These are phyloP conservation scores for Stromatinia cepivora DNA, from an alignment of 2,329 filamentous ascomycete genomes.

Conservation along the genomic window DNA sequence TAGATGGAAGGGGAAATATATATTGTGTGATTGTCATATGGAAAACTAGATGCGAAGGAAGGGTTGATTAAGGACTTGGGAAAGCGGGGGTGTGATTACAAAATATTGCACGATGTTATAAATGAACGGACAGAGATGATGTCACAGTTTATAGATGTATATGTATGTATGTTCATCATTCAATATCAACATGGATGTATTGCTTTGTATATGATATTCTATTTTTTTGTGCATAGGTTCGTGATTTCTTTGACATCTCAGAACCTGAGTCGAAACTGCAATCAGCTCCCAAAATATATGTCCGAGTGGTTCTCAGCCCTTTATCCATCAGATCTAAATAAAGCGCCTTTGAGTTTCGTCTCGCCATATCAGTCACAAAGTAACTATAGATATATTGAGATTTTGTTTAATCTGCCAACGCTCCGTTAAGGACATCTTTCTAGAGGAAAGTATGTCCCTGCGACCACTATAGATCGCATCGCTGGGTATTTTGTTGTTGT, in stretches of 20 bases:
- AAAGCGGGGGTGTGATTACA: neutral
- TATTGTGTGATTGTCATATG: too few species aligned
- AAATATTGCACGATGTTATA: neutral
- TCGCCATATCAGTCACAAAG: conserved; percentile 18
- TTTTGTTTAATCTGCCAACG: conserved; percentile 60
- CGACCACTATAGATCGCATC: conserved; percentile 74
- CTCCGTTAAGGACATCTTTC: conserved; percentile 77
- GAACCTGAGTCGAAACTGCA: too few species aligned
- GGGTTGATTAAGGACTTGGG: neutral
- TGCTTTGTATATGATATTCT: neutral
- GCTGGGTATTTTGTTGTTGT: conserved; percentile 51
- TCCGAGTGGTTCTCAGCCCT: conserved; percentile 42
- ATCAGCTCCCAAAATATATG: conserved; percentile 26
- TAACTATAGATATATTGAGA: conserved; percentile 26
- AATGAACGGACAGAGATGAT: neutral
- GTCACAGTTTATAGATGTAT: neutral
- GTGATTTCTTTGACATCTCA: too few species aligned
- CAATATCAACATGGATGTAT: neutral
- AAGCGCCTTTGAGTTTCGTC: conserved; percentile 42
- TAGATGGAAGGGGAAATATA: too few species aligned
- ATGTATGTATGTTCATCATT: neutral
- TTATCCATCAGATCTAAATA: conserved; percentile 39
- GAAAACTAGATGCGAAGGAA: neutral
- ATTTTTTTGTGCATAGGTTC: neutral
- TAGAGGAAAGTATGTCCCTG: conserved; percentile 68